Evolutionary conservation across 1,139 yeast genomes (phyloP).

Genomic region (Debaryomycetaceae sp.): DNA sequence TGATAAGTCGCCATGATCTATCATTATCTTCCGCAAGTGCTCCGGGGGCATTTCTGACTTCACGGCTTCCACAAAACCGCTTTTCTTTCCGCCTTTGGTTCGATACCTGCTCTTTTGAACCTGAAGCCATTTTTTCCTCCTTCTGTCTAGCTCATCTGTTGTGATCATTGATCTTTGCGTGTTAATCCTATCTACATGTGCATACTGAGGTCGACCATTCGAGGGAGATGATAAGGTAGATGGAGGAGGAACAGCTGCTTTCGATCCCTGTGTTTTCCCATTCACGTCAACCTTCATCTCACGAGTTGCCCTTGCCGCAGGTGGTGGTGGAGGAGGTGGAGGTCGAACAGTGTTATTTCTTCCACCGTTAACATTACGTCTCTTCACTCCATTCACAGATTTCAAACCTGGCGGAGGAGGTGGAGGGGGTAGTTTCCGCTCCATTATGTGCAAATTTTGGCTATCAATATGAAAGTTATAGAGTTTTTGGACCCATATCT

Average conservation of each 20-base stretch:
- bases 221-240: conserved; percentile 2
- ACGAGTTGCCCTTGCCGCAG: conserved; percentile 2
- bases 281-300: conserved; percentile 6
- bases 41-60: conserved; percentile 93
- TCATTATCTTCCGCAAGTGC: conserved; percentile 80
- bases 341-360: conserved; percentile 7
- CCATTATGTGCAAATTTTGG: conserved; percentile 13
- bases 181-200: conserved; percentile 4
- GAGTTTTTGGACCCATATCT: not conserved
- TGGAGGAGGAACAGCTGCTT: conserved; percentile 16
- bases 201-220: not conserved
- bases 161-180: not conserved
- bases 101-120: conserved; percentile 55
- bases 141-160: conserved; percentile 28
- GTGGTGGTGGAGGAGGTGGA: conserved; percentile 16
- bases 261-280: conserved; percentile 1
- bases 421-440: conserved; percentile 28
- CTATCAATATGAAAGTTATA: not conserved
- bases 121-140: conserved; percentile 63
- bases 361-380: conserved; percentile 6
- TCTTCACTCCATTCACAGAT: conserved; percentile 1
- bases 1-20: conserved; percentile 83
- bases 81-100: conserved; percentile 20
- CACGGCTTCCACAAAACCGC: conserved; percentile 49
- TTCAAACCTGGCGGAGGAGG: conserved; percentile 24